A percentile compares a stretch with the other conserved stretches of the same genome.
Evolutionary conservation across 2,329 filamentous ascomycete genomes (phyloP).

Genomic region (Ophiostoma pallidulum): DNA sequence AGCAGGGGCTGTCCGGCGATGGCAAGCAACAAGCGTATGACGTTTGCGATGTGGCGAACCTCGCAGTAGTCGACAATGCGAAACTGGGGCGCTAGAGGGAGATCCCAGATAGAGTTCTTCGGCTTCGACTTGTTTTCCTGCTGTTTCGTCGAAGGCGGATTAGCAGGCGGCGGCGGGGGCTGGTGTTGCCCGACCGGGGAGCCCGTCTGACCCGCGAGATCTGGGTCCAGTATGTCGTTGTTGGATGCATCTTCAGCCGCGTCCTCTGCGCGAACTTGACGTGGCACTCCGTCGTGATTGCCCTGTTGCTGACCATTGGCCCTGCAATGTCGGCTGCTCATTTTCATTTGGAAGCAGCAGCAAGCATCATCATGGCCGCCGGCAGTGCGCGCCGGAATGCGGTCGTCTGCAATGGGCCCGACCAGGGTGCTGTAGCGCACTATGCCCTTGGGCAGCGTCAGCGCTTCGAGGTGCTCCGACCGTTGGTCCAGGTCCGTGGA

Average conservation of each 20-base stretch:
- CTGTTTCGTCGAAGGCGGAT: too few relatives aligned
- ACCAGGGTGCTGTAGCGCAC: constrained; percentile 14
- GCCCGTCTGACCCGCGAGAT: too few relatives aligned
- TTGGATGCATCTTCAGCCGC: too few relatives aligned
- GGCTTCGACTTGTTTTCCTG: too few relatives aligned
- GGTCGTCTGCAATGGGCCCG: neutral
- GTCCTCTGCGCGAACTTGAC: too few relatives aligned
- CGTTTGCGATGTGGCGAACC: constrained; percentile 51
- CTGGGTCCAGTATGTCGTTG: too few relatives aligned
- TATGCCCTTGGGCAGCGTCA: constrained; percentile 16
- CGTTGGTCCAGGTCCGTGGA: constrained; percentile 13
- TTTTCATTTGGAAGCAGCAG: constrained; percentile 18
- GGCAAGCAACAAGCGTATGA: constrained; percentile 52
- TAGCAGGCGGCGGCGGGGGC: too few relatives aligned
- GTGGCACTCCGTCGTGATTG: too few relatives aligned
- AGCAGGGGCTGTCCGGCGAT: constrained; percentile 38
- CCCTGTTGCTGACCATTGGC: neutral
- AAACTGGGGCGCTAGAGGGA: constrained; percentile 20
- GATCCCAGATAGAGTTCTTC: constrained; percentile 13
- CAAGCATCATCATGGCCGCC: constrained; percentile 35
- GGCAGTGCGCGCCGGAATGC: constrained; percentile 20
- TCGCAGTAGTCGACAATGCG: constrained; percentile 52
- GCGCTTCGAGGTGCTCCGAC: constrained; percentile 15
- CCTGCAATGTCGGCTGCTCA: neutral
- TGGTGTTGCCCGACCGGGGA: too few relatives aligned